Base-by-base conservation (phyloP, 345 rosid species). In the Lepidium sativum region DNA sequence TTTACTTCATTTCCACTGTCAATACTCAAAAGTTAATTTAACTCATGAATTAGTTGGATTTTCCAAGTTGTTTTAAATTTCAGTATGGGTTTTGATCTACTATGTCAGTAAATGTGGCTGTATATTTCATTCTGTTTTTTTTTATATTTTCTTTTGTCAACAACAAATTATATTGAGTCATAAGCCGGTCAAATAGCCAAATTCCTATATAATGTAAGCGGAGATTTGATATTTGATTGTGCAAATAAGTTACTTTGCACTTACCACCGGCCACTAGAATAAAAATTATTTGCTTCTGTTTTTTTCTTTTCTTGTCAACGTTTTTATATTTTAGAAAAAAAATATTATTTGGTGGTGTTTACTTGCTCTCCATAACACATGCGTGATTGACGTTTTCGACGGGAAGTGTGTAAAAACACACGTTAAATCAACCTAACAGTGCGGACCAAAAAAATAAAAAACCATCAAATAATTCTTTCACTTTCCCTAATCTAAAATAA, bases 381-480 rank as follows among this genome's bases (percentile, higher is more conserved):
- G n/a, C n/a, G 68, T 62, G 68, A 70, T 70, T 70, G 49, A 54
- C 68, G 74, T 68, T 67, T 56, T 47, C 4, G 66, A 68, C 50
- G 41, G 50, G 29, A 25, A 6, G 35, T 67, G 63, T 45, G 8
- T 45, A 16, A 1, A 21, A 15, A 23, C 33, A 48, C 72, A 67
- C 65, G 65, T 37, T 56, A 57, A 27, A 16, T 14, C 40, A 67
- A 47, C 64, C 40, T 9, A 15, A 16, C 17, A 44, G 11, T 11
- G 16, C 31, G 54, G 47, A 10, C 23, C 39, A 7, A 32, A 29
- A 20, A n/a, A 23, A 1, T 1, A n/a, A n/a, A 8, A 17, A 11
- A 59, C 27, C 9, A 50, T 13, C 54, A 50, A 25, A 18, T 7
- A 16, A n/a, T 21, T 35, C 43, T 21, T 44, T 14, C 39, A 15